These are phyloP conservation scores for Pneumocystis jirovecii DNA, from an alignment of 1,139 yeast genomes.

Conservation along the genomic window DNA sequence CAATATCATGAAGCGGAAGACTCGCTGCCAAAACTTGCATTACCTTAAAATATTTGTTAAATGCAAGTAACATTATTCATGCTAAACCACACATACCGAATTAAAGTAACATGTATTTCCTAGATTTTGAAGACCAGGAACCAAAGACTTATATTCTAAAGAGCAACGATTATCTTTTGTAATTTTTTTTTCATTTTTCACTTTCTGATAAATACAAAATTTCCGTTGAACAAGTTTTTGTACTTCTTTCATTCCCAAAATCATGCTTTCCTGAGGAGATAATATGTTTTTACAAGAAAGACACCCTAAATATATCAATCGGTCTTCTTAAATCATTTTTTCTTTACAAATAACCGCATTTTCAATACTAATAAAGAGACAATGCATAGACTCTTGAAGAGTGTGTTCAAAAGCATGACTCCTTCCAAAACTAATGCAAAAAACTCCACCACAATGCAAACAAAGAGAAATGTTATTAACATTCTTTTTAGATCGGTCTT, in stretches of 20 bases:
- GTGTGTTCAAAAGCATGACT: background rate
- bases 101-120: conserved; percentile 15
- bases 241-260: background rate
- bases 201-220: background rate
- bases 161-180: background rate
- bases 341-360: background rate
- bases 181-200: background rate
- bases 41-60: background rate
- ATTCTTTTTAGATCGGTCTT: background rate
- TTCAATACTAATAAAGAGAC: background rate
- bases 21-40: conserved; percentile 10
- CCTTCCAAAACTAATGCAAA: background rate
- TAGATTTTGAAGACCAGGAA: conserved; percentile 12
- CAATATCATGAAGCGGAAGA: conserved; percentile 9
- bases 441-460: background rate
- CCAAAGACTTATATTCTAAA: background rate
- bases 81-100: conserved; percentile 1
- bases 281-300: background rate
- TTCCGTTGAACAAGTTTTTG: background rate
- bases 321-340: background rate
- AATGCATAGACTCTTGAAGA: background rate
- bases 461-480: background rate
- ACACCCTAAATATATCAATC: background rate
- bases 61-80: background rate
- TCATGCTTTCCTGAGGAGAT: background rate